Percentiles rank a stretch among this genome's conserved stretches.
phyloP scores from a whole-genome alignment of 345 rosid genomes.

The Clarkia xantiana region DNA sequence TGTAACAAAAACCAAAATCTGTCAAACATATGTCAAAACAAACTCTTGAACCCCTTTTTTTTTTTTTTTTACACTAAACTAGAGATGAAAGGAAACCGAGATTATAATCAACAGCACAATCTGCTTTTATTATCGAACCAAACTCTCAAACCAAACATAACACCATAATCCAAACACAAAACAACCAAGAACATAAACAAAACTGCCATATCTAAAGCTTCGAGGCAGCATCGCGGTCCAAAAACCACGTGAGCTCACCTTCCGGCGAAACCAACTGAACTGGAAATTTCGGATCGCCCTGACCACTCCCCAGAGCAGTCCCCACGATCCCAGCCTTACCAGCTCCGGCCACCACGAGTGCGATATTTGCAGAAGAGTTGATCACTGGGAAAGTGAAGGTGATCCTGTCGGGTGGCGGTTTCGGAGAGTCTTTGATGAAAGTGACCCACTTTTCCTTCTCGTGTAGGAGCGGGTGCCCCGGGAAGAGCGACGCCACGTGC shows the following conservation, averaged over 20 bases:
- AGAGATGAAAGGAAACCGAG: too few relatives aligned
- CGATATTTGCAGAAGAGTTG: slow-evolving; percentile 63
- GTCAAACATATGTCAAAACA: too few relatives aligned
- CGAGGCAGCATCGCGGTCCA: slow-evolving; percentile 71
- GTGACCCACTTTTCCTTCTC: slow-evolving; percentile 75
- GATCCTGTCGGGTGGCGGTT: slow-evolving; percentile 76
- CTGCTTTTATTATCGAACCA: too few relatives aligned
- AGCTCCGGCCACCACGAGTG: slow-evolving; percentile 57
- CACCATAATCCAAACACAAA: background rate
- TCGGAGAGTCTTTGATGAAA: slow-evolving; percentile 62
- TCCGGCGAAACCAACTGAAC: slow-evolving; percentile 53
- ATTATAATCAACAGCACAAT: too few relatives aligned
- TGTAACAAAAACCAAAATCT: too few relatives aligned
- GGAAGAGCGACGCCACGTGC: slow-evolving; percentile 76
- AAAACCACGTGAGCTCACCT: slow-evolving; percentile 65
- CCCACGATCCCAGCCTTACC: slow-evolving; percentile 52
- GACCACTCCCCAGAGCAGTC: slow-evolving; percentile 29
- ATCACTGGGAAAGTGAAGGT: slow-evolving; percentile 79
- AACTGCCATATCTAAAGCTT: slow-evolving; percentile 26
- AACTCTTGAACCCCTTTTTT: too few relatives aligned
- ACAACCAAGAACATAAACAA: background rate
- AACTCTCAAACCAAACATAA: too few relatives aligned
- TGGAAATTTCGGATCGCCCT: slow-evolving; percentile 32
- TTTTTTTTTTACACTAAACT: too few relatives aligned
- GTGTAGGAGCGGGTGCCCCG: slow-evolving; percentile 47